Evolutionary conservation across 2,329 filamentous ascomycete species (phyloP), one percentile per base, ranked within the genome.

Genomic region (Phyllosticta citriasiana): DNA sequence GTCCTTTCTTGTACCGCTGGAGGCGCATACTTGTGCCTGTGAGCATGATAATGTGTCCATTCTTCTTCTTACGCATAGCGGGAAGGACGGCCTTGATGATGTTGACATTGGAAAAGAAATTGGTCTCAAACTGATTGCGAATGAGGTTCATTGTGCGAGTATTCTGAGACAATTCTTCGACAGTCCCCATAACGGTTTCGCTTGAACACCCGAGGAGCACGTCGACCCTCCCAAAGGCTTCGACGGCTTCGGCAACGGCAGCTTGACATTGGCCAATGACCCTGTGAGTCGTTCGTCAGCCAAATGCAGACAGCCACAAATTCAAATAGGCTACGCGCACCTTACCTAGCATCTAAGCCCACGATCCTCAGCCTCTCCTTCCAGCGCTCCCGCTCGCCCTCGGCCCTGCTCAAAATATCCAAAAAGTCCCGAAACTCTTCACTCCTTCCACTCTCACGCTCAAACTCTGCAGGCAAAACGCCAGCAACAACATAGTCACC

Each of bases 71-170:
- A 53, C 94, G 83, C 73, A 97, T 87, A 60, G 86, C 82, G 0
- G 93, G 91, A 24, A 99, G 80, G 1, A 86, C 82, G 14, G 92
- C 89, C 73, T 94, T 95, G 78, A 97, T 95, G 71, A 96, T 90
- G 75, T 97, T 97, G 73, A 97, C 88, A 62, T 95, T 91, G 0
- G 90, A 91, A 74, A 97, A 97, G 79, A 95, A 97, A 68, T 96
- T 91, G 65, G 86, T 86, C 73, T 97, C 93, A 72, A 97, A 97
- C 72, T 97, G 93, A 69, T 96, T 89, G 64, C 89, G 85, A 40
- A 95, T 87, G 19, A 97, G 82, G 62, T 87, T 91, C 66, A 87
- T 82, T 1, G 90, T 91, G 53, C 85, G 82, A 4, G 82, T 81
- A 25, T 82, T 87, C 30, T 89, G 88, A 0, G 87, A 86, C 26